Conservation (phyloP, 139 green algal genomes). For the Trebouxia sp. region DNA sequence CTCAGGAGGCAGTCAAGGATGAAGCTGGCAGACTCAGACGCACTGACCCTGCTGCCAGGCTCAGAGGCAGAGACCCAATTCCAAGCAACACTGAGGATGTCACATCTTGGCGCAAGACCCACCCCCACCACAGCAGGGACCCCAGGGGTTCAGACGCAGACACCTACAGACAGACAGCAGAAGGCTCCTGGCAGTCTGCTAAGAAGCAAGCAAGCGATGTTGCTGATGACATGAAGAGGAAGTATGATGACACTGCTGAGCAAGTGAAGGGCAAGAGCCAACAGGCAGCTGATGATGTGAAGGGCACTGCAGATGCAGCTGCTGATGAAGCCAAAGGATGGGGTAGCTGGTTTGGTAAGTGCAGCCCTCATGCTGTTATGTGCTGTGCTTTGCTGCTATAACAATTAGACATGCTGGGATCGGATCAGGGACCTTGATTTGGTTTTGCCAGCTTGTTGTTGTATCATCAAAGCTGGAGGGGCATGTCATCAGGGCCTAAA, state of each 20-base stretch:
- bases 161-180: background rate
- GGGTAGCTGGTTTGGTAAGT: background rate
- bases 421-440: too few relatives aligned
- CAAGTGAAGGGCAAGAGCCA: background rate
- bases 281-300: background rate
- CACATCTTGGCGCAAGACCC: background rate
- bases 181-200: constrained; percentile 1
- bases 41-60: background rate
- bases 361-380: too few relatives aligned
- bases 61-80: constrained; percentile 7
- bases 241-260: background rate
- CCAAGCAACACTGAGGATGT: constrained; percentile 8
- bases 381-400: too few relatives aligned
- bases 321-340: constrained; percentile 6
- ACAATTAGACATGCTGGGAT: too few relatives aligned
- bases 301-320: too few relatives aligned
- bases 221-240: background rate
- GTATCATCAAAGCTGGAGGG: too few relatives aligned
- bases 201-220: background rate
- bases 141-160: background rate
- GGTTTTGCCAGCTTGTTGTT: too few relatives aligned
- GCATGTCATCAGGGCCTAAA: too few relatives aligned
- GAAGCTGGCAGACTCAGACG: background rate
- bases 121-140: background rate
- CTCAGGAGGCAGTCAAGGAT: constrained; percentile 1